Evolutionary conservation across 176 grass and related monocot genomes (phyloP).

Genomic region (Metroxylon sagu): DNA sequence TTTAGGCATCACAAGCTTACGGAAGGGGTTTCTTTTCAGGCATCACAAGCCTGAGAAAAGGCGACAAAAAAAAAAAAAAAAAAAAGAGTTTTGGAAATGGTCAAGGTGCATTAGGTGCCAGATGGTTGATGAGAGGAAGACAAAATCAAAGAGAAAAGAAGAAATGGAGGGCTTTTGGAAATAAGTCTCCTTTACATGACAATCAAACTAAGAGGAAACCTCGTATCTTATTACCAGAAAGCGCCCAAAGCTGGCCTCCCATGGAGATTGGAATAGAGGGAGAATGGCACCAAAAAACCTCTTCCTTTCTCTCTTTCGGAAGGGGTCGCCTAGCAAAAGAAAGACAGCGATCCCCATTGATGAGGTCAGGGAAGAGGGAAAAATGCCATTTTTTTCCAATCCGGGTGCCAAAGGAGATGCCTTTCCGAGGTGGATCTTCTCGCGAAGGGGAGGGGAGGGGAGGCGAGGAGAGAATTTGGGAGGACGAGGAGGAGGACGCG

Average conservation of each 20-base stretch:
- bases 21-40: too few species aligned
- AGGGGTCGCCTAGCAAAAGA: not conserved
- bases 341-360: not conserved
- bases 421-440: constrained; percentile 5
- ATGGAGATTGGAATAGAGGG: not conserved
- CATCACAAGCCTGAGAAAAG: too few species aligned
- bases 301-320: not conserved
- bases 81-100: too few species aligned
- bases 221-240: not conserved
- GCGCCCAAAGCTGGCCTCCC: not conserved
- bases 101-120: too few species aligned
- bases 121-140: too few species aligned
- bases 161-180: too few species aligned
- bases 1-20: not conserved
- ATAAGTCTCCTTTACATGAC: too few species aligned
- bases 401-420: not conserved
- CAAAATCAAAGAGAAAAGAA: too few species aligned
- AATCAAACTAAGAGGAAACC: too few species aligned
- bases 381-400: not conserved
- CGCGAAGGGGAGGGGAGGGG: not conserved
- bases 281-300: not conserved
- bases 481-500: not conserved
- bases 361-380: not conserved
- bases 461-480: not conserved
- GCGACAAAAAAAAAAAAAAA: too few species aligned